A percentile compares a stretch with the other conserved stretches of the same genome.
These are phyloP conservation scores for Globisporangium polare DNA, from an alignment of 352 stramenopile species.

Conservation along the genomic window DNA sequence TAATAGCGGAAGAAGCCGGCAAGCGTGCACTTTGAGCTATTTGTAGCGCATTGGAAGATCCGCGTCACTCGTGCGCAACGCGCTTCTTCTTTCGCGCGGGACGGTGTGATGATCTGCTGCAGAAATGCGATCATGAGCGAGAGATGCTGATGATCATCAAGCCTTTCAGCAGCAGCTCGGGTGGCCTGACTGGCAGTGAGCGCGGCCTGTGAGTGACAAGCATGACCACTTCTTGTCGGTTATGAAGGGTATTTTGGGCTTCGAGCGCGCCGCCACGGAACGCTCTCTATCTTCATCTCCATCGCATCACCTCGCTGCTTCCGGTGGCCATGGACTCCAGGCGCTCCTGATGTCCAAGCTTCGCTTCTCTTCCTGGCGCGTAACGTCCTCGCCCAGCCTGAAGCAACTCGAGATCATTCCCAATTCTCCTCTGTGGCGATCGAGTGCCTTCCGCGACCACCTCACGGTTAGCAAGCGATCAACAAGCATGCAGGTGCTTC, in stretches of 20 bases:
- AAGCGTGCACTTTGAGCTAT: not conserved
- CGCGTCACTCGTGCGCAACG: not conserved
- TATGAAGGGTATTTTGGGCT: not conserved
- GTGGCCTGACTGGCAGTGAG: not conserved
- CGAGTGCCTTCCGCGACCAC: not conserved
- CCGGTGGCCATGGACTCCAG: not conserved
- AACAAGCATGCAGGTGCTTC: slow-evolving; percentile 1
- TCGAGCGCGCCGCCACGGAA: not conserved
- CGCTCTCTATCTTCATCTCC: not conserved
- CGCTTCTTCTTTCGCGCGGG: not conserved
- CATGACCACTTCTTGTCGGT: not conserved
- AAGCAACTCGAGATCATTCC: slow-evolving; percentile 1
- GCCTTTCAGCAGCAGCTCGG: not conserved
- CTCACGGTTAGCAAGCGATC: not conserved
- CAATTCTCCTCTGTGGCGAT: not conserved
- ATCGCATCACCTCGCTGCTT: not conserved
- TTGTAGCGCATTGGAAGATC: not conserved
- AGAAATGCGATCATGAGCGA: not conserved
- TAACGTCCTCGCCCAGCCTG: not conserved
- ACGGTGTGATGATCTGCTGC: not conserved
- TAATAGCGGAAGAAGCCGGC: not conserved
- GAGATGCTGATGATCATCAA: not conserved
- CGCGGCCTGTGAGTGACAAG: not conserved
- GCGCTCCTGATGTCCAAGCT: not conserved
- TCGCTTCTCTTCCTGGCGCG: not conserved